phyloP scores from a whole-genome alignment of 2,329 filamentous ascomycete genomes.

The Diaporthe nobilis region DNA sequence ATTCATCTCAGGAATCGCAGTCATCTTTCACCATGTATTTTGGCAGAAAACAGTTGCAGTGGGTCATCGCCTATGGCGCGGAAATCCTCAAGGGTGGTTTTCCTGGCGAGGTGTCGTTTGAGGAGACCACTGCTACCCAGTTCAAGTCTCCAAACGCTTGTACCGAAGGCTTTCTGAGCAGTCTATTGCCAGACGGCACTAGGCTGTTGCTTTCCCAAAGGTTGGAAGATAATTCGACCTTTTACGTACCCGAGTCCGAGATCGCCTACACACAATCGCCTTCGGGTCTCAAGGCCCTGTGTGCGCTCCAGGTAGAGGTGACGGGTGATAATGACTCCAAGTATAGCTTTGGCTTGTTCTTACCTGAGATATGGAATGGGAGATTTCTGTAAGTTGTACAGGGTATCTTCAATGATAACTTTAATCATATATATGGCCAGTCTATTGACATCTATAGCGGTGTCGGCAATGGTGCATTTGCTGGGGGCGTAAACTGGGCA shows the following conservation, averaged over 20 bases:
- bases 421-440: neutral
- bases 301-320: neutral
- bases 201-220: neutral
- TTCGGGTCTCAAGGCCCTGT: neutral
- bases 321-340: neutral
- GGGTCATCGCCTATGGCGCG: neutral
- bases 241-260: neutral
- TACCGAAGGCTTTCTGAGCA: neutral
- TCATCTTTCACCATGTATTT: neutral
- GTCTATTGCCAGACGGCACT: neutral
- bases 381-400: neutral
- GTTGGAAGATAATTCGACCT: neutral
- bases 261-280: neutral
- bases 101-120: neutral
- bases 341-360: neutral
- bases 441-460: neutral
- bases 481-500: slow-evolving; percentile 46
- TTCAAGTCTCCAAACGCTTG: neutral
- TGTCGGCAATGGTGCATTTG: slow-evolving; percentile 50
- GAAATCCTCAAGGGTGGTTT: neutral
- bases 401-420: neutral
- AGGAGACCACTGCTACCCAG: neutral
- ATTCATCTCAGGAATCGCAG: neutral
- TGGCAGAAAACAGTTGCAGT: neutral
- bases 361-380: neutral